Base-by-base conservation (phyloP, 148 eudicot species). In the Suaeda aralocaspica region DNA sequence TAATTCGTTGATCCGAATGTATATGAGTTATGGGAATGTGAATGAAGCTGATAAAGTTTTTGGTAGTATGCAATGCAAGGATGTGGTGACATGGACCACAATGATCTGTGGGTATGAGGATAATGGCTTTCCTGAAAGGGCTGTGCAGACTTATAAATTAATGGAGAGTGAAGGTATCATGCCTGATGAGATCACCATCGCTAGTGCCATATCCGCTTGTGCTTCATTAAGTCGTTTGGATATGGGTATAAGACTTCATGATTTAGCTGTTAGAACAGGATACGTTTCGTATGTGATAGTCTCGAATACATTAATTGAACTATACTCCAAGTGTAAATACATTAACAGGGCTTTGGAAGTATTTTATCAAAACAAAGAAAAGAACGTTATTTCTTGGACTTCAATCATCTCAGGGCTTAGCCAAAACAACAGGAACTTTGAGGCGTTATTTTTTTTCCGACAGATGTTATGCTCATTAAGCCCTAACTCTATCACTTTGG, bases 21-120 rank as follows among this genome's bases (percentile, higher is more conserved):
- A 88, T 77, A 80, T 84, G 12, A 83, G 86, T 76, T 74, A 77
- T 80, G 89, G 96, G 59, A 79, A 75, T 69, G 82, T 80, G 77
- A 78, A 69, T 69, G 89, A 90, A 41, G 95, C 96, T 0, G 96
- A 93, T 66, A 92, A 71, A 31, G 76, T 88, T 46, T 92, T 92
- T 77, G 76, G 67, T 45, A 69, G 75, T 61, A 88, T 90, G 73
- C 73, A 68, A 76, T 76, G 44, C 45, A 90, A 82, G 72, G 96
- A 93, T 78, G 82, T 93, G 60, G 84, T 93, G 25, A 87, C 98
- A 19, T 90, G 98, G 98, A 93, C 96, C 5, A 67, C 96, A 12
- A 88, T 93, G 98, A 93, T 93, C 67, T 85, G 92, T 31, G 87
- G 92, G 66, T 93, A 87, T 73, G 91, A 84, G 68, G 76, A 74